phyloP scores from a whole-genome alignment of 2,329 filamentous ascomycete genomes.

The Boeremia exigua region DNA sequence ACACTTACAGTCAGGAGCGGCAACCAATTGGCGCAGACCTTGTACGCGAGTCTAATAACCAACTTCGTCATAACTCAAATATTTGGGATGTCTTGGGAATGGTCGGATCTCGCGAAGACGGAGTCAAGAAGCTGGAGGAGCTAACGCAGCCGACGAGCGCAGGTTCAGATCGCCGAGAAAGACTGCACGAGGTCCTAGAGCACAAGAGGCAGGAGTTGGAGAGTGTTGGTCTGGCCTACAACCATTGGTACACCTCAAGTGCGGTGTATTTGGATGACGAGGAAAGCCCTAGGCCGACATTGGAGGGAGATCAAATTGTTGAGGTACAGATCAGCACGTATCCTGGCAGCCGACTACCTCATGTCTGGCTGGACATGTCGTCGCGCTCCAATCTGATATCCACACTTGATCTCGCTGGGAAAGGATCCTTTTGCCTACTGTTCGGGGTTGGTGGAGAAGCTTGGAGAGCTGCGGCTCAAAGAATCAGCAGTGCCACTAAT shows the following conservation, averaged over 20 bases:
- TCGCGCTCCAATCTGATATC: slow-evolving; percentile 57
- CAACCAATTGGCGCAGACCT: slow-evolving; percentile 36
- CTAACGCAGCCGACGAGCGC: neutral
- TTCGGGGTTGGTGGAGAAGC: slow-evolving; percentile 61
- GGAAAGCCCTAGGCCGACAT: slow-evolving; percentile 17
- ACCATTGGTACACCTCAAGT: slow-evolving; percentile 59
- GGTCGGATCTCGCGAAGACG: neutral
- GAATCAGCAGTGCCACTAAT: slow-evolving; percentile 52
- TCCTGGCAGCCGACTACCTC: slow-evolving; percentile 66
- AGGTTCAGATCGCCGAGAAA: neutral
- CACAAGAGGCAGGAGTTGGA: slow-evolving; percentile 53
- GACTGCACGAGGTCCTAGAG: neutral
- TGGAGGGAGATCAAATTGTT: slow-evolving; percentile 50
- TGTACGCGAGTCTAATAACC: slow-evolving; percentile 23
- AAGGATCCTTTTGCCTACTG: slow-evolving; percentile 48
- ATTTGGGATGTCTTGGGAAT: neutral
- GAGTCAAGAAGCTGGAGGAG: slow-evolving; percentile 40
- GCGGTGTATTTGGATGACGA: slow-evolving; percentile 58
- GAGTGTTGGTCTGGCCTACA: slow-evolving; percentile 65
- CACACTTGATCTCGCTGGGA: slow-evolving; percentile 66
- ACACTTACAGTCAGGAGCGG: slow-evolving; percentile 41
- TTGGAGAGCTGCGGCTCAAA: slow-evolving; percentile 60
- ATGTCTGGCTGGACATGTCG: slow-evolving; percentile 65
- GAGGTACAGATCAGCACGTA: slow-evolving; percentile 59
- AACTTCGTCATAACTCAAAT: slow-evolving; percentile 2